Evolutionary conservation across 805 yeast species (phyloP), one percentile per base, ranked within the genome.

Genomic region (Yamadazyma paraphyllophila): DNA sequence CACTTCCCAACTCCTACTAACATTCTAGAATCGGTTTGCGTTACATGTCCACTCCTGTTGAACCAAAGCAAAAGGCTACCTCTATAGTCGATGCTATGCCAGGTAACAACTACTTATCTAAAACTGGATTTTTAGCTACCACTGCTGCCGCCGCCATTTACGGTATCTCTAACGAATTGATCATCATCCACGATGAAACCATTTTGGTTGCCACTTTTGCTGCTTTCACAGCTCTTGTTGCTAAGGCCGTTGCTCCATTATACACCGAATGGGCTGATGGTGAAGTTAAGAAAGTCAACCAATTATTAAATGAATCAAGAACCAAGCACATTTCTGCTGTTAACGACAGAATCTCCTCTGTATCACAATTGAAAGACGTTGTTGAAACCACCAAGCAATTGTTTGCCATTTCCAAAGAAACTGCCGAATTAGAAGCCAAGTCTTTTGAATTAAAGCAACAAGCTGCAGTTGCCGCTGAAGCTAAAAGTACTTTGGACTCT

Each of bases 41-140:
- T 77, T 74, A 67, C 63, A 66, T 81, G 66, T 80, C 89, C 39
- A 74, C 83, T 41, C 87, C 84, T 57, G 77, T 72, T 52, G 96
- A 91, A 61, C 96, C 97, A 71, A 85, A 89, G 77, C 78, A 84
- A 58, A 88, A 88, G 80, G 99, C 99, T 48, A 71, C 80, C 63
- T 82, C 96, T 43, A 82, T 92, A 70, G 82, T 92, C 61, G 91
- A 87, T 63, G 88, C 97, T 53, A 74, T 94, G 58, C 99, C 99
- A 69, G 97, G 97, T 67, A 85, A 81, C 82, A 81, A 82, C 62
- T 76, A 81, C 58, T 69, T 92, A 58, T 81, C 97, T 56, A 94
- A 94, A 82, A 89, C 97, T 52, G 97, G 97, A 65, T 80, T 91
- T 63, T 77, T 94, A 62, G 97, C 97, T 61, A 91, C 99, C 44